Evolutionary conservation across 176 grass and related monocot species (phyloP).

Genomic region (Carex myosuroides): DNA sequence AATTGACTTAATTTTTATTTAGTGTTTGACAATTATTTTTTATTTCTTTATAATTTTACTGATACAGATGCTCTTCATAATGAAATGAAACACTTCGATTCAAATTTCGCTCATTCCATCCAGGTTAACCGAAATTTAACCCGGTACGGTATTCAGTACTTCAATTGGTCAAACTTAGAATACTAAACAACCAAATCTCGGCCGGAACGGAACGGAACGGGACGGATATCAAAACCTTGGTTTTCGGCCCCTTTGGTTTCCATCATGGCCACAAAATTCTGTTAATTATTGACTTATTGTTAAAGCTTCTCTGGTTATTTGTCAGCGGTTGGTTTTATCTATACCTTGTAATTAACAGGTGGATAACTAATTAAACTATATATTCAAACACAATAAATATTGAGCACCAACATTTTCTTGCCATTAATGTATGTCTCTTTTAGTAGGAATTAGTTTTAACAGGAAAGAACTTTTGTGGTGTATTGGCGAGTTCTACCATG

Average conservation of each 20-base stretch:
- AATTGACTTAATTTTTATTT: too few species aligned
- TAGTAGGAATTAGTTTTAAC: background rate
- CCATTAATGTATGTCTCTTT: background rate
- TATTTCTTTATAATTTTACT: too few species aligned
- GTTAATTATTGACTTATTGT: background rate
- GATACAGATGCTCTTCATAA: too few species aligned
- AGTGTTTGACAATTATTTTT: too few species aligned
- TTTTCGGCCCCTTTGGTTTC: background rate
- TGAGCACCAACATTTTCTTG: background rate
- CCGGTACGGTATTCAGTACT: background rate
- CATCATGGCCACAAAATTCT: background rate
- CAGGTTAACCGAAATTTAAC: background rate
- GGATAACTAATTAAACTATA: background rate
- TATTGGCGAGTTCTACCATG: too few species aligned
- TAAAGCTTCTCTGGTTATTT: background rate
- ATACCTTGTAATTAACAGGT: conserved; percentile 1
- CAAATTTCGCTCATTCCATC: background rate
- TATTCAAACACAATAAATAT: conserved; percentile 18
- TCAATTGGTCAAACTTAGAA: background rate
- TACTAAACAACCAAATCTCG: background rate
- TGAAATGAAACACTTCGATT: background rate
- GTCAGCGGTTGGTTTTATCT: conserved; percentile 1
- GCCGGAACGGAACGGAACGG: background rate
- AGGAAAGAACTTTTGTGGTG: too few species aligned
- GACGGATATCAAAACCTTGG: background rate